Conservation (phyloP, 2,329 filamentous ascomycete species). For the Metarhizium rileyi region DNA sequence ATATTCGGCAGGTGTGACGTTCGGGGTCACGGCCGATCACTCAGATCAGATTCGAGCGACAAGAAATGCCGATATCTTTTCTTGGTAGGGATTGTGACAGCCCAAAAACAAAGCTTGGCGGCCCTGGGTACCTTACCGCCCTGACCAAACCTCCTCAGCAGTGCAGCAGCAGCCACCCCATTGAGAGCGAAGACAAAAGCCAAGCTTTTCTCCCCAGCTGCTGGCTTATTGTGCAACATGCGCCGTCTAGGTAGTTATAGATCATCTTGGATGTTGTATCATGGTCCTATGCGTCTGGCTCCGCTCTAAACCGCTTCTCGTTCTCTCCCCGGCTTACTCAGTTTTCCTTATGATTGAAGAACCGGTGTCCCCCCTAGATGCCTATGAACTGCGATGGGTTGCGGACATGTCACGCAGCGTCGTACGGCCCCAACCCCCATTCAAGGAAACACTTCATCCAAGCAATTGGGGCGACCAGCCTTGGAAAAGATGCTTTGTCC, state of each 20-base stretch:
- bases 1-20: neutral
- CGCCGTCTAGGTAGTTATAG: neutral
- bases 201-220: neutral
- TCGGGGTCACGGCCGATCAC: neutral
- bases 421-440: too few species aligned
- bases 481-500: too few species aligned
- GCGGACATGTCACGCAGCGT: too few species aligned
- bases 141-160: neutral
- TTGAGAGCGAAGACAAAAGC: too few species aligned
- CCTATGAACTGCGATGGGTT: too few species aligned
- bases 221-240: too few species aligned
- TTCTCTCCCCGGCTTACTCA: neutral
- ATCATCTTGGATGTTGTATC: neutral
- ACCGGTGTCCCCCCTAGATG: too few species aligned
- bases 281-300: neutral
- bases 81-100: neutral
- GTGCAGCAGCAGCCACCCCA: too few species aligned
- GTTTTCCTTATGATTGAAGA: too few species aligned
- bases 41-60: neutral
- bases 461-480: too few species aligned
- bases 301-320: neutral
- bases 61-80: neutral
- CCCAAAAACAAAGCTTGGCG: neutral
- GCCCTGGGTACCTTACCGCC: neutral
- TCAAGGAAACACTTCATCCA: too few species aligned